Evolutionary conservation across 139 green algal species (phyloP).

Genomic region (Penium margaritaceum): DNA sequence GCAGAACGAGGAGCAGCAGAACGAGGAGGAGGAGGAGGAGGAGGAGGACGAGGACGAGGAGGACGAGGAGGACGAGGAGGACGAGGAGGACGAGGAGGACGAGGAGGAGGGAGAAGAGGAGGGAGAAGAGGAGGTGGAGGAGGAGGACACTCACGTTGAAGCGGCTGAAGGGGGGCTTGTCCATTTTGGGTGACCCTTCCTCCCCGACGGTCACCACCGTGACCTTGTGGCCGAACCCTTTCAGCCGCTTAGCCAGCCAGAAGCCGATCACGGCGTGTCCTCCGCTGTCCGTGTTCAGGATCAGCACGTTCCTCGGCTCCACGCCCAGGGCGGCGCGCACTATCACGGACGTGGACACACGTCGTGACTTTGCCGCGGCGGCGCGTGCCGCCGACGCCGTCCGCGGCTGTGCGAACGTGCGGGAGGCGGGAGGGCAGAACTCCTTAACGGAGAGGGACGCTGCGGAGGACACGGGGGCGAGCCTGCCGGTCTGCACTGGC

Average conservation of each 20-base stretch:
- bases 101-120: background rate
- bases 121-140: background rate
- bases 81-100: background rate
- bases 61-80: background rate
- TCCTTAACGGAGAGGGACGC: too few relatives aligned
- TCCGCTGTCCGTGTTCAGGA: slow-evolving; percentile 56
- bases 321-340: background rate
- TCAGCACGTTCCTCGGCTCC: slow-evolving; percentile 46
- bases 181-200: slow-evolving; percentile 52
- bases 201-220: slow-evolving; percentile 47
- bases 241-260: slow-evolving; percentile 48
- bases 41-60: too few relatives aligned
- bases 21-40: too few relatives aligned
- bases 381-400: too few relatives aligned
- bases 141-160: slow-evolving; percentile 30
- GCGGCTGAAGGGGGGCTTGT: slow-evolving; percentile 52
- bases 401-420: too few relatives aligned
- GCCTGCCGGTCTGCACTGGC: too few relatives aligned
- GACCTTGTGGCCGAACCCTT: slow-evolving; percentile 40
- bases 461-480: too few relatives aligned
- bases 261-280: slow-evolving; percentile 57
- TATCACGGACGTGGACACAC: too few relatives aligned
- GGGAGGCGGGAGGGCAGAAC: too few relatives aligned
- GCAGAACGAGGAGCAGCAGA: too few relatives aligned
- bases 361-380: too few relatives aligned